Evolutionary conservation across 371 early-diverging fungal genomes (phyloP), one percentile per base, ranked within the genome.

Genomic region (Chytridiales sp.): DNA sequence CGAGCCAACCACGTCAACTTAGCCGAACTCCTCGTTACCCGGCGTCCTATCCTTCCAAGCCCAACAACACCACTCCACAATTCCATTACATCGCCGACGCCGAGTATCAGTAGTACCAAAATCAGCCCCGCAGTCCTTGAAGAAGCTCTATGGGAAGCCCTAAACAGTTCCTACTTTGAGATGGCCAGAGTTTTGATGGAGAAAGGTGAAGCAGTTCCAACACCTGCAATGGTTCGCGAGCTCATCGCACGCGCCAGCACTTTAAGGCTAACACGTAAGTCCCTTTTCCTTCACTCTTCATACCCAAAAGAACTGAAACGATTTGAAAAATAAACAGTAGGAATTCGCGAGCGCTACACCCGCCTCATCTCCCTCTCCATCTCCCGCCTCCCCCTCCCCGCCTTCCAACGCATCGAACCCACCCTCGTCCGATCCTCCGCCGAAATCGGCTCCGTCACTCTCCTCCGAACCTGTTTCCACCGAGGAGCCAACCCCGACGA

Each of bases 371-470:
- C 44, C 36, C 46, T 52, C 15, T 56, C 58, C 2, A 35, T 67
- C 19, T 9, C 35, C 19, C 24, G 49, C n/a, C 32, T 61, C n/a
- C 40, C 61, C 0, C 32, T 35, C 15, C 59, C 32, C 3, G 63
- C 54, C 34, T 63, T 68, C 38, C 15, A 29, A 15, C 34, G 21
- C 30, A 22, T 55, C 11, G 24, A 42, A 1, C 42, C 63, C 1
- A 38, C 38, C 15, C 26, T 68, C 30, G 35, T 60, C 9, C 52
- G 68, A 13, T 59, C 64, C 3, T 34, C 56, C n/a, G 62, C 64
- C n/a, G 68, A 68, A 56, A 68, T 68, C 22, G 68, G 68, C 3
- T 63, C 59, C n/a, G 55, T 52, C 4, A 47, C 40, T 6, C 41
- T 56, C 30, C 15, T 34, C 17, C 42, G 41, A 4, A 15, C 34